These are phyloP conservation scores for Fraxinus quadrangulata DNA, from an alignment of 257 asterid genomes.

Conservation along the genomic window DNA sequence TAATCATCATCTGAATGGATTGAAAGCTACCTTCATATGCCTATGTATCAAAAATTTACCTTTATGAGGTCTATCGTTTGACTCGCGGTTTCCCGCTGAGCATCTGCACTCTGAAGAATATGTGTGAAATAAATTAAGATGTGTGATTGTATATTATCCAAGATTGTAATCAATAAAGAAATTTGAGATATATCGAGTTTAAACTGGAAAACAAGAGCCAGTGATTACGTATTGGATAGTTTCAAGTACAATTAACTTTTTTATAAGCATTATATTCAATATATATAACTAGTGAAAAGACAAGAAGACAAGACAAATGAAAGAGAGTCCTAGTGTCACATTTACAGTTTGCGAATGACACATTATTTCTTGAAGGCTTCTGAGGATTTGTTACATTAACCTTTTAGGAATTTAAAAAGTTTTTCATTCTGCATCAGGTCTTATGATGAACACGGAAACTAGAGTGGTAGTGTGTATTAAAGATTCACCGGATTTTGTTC, in stretches of 20 bases:
- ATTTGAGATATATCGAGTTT: not conserved
- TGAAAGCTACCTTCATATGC: conserved; percentile 3
- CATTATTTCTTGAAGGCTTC: not conserved
- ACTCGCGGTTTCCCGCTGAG: conserved; percentile 96
- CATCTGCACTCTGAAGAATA: conserved; percentile 90
- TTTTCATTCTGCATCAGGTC: not conserved
- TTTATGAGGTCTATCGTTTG: conserved; percentile 96
- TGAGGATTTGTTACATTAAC: not conserved
- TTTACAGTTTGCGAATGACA: not conserved
- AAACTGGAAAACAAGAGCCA: conserved; percentile 13
- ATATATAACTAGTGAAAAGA: conserved; percentile 3
- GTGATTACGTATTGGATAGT: conserved; percentile 6
- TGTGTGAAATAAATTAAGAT: not conserved
- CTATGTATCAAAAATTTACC: conserved; percentile 42
- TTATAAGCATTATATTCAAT: not conserved
- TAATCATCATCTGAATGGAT: conserved; percentile 18
- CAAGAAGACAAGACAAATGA: not conserved
- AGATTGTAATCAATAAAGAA: conserved; percentile 6
- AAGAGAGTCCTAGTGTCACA: not conserved
- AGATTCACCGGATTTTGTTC: not conserved
- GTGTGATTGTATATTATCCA: not conserved
- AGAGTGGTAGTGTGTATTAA: not conserved
- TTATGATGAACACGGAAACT: not conserved
- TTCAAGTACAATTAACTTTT: conserved; percentile 12
- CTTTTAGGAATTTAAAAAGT: not conserved